phyloP scores from a whole-genome alignment of 169 alveolate genomes.

The Eimeria sp. region DNA sequence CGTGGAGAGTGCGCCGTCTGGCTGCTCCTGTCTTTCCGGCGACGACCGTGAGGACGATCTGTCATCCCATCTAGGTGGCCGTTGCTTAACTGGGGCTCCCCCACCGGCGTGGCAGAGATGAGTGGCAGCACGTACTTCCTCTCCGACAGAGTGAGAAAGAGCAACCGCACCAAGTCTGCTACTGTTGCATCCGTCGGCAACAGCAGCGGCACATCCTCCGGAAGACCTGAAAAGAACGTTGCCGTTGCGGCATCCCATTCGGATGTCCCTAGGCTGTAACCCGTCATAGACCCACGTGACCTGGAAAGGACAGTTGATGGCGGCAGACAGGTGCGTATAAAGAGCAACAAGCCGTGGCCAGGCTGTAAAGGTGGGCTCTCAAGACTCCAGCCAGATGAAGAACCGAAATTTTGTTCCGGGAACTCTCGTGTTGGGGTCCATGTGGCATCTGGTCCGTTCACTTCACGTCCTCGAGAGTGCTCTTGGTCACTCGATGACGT shows the following conservation, averaged over 20 bases:
- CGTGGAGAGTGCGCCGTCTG: background rate
- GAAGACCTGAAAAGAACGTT: slow-evolving; percentile 4
- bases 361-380: slow-evolving; percentile 28
- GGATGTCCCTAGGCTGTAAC: slow-evolving; percentile 16
- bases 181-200: slow-evolving; percentile 69
- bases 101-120: slow-evolving; percentile 18
- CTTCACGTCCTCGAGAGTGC: background rate
- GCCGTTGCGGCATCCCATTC: slow-evolving; percentile 53
- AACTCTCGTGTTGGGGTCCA: slow-evolving; percentile 38
- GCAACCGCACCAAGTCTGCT: slow-evolving; percentile 48
- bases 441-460: background rate
- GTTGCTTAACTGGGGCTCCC: background rate
- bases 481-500: slow-evolving; percentile 38
- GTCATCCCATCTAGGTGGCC: background rate
- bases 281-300: background rate
- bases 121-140: slow-evolving; percentile 65
- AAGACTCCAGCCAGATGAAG: slow-evolving; percentile 24
- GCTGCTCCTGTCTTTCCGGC: slow-evolving; percentile 22
- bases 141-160: slow-evolving; percentile 40
- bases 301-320: background rate
- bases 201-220: slow-evolving; percentile 73
- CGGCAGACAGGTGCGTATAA: slow-evolving; percentile 49
- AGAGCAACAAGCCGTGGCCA: slow-evolving; percentile 49
- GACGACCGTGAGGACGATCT: slow-evolving; percentile 11
- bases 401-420: slow-evolving; percentile 3